Percentiles rank a stretch among this genome's conserved stretches.
These are phyloP conservation scores for Pythium plurisporium DNA, from an alignment of 352 stramenopile species.

Conservation along the genomic window DNA sequence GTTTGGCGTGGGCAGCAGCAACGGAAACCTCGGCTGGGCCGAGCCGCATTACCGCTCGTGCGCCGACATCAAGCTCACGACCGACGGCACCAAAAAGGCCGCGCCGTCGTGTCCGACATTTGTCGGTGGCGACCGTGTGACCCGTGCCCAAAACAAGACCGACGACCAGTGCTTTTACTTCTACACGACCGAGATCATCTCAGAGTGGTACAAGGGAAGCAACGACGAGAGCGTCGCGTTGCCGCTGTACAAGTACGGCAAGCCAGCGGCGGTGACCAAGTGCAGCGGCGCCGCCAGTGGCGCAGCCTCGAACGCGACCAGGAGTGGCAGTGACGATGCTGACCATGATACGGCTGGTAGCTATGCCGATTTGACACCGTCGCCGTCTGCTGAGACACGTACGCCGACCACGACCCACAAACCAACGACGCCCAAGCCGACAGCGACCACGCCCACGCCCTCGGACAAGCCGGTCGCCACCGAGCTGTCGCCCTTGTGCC, in stretches of 20 bases:
- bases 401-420: neutral
- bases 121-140: constrained; percentile 48
- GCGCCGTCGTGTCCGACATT: constrained; percentile 39
- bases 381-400: neutral
- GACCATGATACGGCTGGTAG: neutral
- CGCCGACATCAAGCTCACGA: constrained; percentile 50
- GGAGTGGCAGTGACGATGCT: no score
- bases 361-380: neutral
- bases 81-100: constrained; percentile 22
- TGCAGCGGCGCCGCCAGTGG: neutral
- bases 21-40: constrained; percentile 47
- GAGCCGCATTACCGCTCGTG: constrained; percentile 47
- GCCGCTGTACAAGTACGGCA: constrained; percentile 18
- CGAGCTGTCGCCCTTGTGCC: neutral
- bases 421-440: neutral
- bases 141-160: constrained; percentile 28
- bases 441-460: neutral
- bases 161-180: constrained; percentile 52
- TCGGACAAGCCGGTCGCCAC: no score
- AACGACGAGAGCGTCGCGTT: neutral
- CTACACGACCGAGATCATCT: constrained; percentile 12
- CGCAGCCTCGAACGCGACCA: neutral
- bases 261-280: constrained; percentile 1
- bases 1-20: constrained; percentile 44
- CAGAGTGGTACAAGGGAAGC: neutral